Percentiles rank a stretch among this genome's conserved stretches.
These are phyloP conservation scores for Aspergillus puulaauensis DNA, from an alignment of 2,329 filamentous ascomycete species.

Conservation along the genomic window DNA sequence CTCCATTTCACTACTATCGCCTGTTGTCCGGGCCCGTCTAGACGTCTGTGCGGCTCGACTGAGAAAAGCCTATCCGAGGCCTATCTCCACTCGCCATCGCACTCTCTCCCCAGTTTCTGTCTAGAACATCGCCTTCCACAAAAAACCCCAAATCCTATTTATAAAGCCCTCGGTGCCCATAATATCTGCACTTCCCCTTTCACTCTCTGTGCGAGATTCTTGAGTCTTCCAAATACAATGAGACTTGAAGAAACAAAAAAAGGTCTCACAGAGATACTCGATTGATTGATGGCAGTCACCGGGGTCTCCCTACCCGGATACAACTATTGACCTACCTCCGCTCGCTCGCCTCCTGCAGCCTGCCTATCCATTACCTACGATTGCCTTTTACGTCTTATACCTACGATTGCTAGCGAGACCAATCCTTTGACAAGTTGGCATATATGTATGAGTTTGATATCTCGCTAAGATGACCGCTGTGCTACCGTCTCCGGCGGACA, in stretches of 20 bases:
- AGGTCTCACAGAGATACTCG: neutral
- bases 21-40: neutral
- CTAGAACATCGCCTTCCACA: constrained; percentile 1
- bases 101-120: neutral
- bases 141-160: neutral
- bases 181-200: neutral
- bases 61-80: neutral
- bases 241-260: neutral
- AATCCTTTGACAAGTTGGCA: neutral
- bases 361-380: neutral
- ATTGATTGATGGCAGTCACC: neutral
- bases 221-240: neutral
- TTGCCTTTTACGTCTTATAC: neutral
- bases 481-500: constrained; percentile 31
- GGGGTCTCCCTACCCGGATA: neutral
- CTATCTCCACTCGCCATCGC: constrained; percentile 6
- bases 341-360: neutral
- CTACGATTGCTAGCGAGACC: neutral
- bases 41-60: neutral
- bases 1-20: neutral
- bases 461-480: constrained; percentile 35
- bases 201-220: neutral
- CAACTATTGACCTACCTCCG: neutral
- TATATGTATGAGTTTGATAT: constrained; percentile 8
- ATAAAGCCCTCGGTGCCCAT: constrained; percentile 1